A percentile compares a stretch with the other conserved stretches of the same genome.
These are phyloP conservation scores for Caryopteris hybrid DNA, from an alignment of 305 asterid species.

Conservation along the genomic window DNA sequence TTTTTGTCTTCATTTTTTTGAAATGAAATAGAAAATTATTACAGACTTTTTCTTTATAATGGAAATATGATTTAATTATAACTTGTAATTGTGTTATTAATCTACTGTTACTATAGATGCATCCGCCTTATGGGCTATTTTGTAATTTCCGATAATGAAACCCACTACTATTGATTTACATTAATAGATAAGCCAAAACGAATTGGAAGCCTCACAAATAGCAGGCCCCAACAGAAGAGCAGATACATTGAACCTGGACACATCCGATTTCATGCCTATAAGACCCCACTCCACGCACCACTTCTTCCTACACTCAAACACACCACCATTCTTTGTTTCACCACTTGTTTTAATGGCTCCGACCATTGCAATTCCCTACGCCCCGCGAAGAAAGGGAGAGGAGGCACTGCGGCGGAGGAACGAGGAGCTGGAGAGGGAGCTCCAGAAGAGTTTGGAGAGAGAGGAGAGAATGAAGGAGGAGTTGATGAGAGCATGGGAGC, in stretches of 20 bases:
- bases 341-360: conserved; percentile 35
- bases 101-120: too few species aligned
- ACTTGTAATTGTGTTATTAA: too few species aligned
- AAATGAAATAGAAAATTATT: too few species aligned
- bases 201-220: conserved; percentile 1
- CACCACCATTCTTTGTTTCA: neutral
- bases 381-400: conserved; percentile 19
- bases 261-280: conserved; percentile 22
- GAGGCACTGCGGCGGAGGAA: conserved; percentile 38
- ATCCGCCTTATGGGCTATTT: too few species aligned
- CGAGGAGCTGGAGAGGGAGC: conserved; percentile 40
- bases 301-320: neutral
- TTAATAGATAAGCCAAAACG: neutral
- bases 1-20: too few species aligned
- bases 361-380: conserved; percentile 24
- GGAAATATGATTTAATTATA: too few species aligned
- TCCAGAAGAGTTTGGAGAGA: conserved; percentile 36
- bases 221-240: neutral
- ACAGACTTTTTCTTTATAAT: too few species aligned
- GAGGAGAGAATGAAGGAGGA: conserved; percentile 58
- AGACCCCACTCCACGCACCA: neutral
- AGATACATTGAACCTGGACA: conserved; percentile 86
- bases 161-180: too few species aligned
- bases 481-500: conserved; percentile 26
- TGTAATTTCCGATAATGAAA: too few species aligned